phyloP scores from a whole-genome alignment of 805 yeast species.

The Metschnikowia amazonensis region DNA sequence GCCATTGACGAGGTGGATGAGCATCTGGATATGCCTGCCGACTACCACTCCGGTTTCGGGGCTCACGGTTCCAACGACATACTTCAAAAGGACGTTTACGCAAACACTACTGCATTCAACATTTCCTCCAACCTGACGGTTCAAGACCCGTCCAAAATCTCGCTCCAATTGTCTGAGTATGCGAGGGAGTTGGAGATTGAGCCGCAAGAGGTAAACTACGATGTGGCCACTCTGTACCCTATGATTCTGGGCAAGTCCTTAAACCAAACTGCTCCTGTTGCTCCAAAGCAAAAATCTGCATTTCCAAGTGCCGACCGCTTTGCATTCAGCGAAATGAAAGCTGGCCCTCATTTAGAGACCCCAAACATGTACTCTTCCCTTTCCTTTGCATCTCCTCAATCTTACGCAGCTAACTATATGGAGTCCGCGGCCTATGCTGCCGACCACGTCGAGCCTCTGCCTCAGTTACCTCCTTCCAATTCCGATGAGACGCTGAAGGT shows the following conservation, averaged over 20 bases:
- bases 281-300: conserved; percentile 12
- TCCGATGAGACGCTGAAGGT: conserved; percentile 25
- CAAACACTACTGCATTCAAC: conserved; percentile 16
- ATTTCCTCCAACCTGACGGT: conserved; percentile 12
- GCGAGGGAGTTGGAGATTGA: conserved; percentile 17
- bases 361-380: conserved; percentile 11
- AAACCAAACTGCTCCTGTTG: conserved; percentile 14
- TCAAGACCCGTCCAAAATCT: conserved; percentile 10
- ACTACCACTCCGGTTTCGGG: not conserved
- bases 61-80: not conserved
- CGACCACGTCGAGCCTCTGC: conserved; percentile 29
- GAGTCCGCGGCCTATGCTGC: conserved; percentile 1
- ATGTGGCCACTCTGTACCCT: conserved; percentile 5
- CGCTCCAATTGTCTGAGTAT: conserved; percentile 16
- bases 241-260: conserved; percentile 13
- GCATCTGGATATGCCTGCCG: not conserved
- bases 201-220: conserved; percentile 12
- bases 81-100: conserved; percentile 8
- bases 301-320: conserved; percentile 4
- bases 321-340: not conserved
- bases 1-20: conserved; percentile 5
- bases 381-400: conserved; percentile 22
- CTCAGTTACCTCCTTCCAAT: conserved; percentile 37
- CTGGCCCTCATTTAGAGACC: not conserved
- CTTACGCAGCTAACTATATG: not conserved